Base-by-base conservation (phyloP, 108 stramenopile genomes). In the Nitzschia sp. region DNA sequence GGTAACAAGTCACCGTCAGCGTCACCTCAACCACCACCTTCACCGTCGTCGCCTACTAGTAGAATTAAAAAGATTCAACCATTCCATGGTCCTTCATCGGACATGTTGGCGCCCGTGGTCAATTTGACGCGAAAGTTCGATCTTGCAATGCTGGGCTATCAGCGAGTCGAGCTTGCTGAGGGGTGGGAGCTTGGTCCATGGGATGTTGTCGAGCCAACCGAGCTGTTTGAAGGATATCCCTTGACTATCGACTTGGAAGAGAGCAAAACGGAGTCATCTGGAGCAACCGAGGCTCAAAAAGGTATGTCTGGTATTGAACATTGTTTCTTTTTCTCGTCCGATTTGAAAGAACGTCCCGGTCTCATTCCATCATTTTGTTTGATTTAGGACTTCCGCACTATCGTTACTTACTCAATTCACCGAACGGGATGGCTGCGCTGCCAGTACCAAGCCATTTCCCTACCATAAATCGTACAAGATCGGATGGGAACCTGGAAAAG, bases 61-160 rank as follows among this genome's bases (percentile, higher is more conserved):
- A 11, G 48, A 50, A 21, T 50, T n/a, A 50, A 50, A n/a, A 61
- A 59, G 27, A 36, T 47, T 62, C 50, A 28, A 29, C 33, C 22
- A 5, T 35, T 58, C 9, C 25, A 61, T 19, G 91, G 83, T 4
- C 80, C 86, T 31, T 73, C 87, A 25, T 85, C 86, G 17, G 82
- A 83, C 23, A 71, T 79, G 34, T 70, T 92, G 6, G 69, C 88
- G 45, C 91, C 91, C 25, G 70, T 79, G 36, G 86, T 92, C n/a
- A 56, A 63, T 22, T 52, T 89, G 19, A 69, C 80, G 22, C 56
- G 45, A 27, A 31, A 62, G 9, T 80, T 75, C 55, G 76, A 82
- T 54, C 30, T 30, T 25, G 57, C 80, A 28, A 58, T 83, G 5
- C 35, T 87, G 17, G 77, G 80, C 44, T 68, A 75, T 25, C 91